Evolutionary conservation across 331 rosid genomes (phyloP).

Genomic region (Telfairia occidentalis): DNA sequence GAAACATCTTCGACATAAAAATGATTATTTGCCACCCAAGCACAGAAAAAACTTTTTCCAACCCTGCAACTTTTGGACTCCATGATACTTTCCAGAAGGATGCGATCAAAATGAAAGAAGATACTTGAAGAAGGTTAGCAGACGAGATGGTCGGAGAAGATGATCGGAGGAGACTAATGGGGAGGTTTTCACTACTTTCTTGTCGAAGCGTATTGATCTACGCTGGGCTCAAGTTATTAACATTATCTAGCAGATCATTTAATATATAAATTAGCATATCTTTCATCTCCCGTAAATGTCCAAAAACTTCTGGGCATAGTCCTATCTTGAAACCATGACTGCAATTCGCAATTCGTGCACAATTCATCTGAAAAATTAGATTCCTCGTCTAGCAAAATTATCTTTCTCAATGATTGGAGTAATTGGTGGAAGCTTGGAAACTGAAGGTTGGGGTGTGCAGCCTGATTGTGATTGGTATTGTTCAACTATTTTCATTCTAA

Average conservation of each 20-base stretch:
- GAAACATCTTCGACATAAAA: too few species aligned
- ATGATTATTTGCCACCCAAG: too few species aligned
- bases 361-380: conserved; percentile 50
- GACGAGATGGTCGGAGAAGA: too few species aligned
- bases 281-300: conserved; percentile 78
- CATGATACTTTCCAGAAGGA: too few species aligned
- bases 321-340: conserved; percentile 72
- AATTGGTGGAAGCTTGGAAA: conserved; percentile 53
- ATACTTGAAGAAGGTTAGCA: too few species aligned
- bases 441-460: conserved; percentile 68
- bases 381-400: conserved; percentile 31
- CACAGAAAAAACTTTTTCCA: too few species aligned
- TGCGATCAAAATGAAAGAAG: too few species aligned
- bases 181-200: too few species aligned
- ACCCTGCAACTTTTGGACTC: too few species aligned
- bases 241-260: conserved; percentile 77
- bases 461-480: conserved; percentile 78
- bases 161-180: too few species aligned
- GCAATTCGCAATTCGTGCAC: conserved; percentile 64
- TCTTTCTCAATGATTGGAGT: conserved; percentile 42
- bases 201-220: conserved; percentile 62
- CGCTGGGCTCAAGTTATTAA: conserved; percentile 43
- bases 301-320: conserved; percentile 65
- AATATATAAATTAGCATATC: conserved; percentile 69
- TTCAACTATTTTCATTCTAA: conserved; percentile 84